phyloP scores from a whole-genome alignment of 164 flowering plant genomes.

The grape (Vitis vinifera) region DNA sequence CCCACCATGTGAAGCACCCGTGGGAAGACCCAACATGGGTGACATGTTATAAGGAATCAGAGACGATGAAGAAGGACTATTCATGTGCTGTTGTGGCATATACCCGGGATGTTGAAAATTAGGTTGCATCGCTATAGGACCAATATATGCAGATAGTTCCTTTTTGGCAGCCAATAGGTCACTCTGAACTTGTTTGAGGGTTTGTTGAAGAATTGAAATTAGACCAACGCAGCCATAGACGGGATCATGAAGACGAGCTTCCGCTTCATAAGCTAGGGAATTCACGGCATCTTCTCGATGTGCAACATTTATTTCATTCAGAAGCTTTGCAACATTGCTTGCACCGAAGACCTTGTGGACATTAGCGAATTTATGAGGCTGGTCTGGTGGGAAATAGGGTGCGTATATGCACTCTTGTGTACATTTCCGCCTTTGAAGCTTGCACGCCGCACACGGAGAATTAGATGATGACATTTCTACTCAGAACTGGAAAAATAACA shows the following conservation, averaged over 20 bases:
- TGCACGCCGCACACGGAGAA: slow-evolving; percentile 61
- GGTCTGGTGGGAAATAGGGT: slow-evolving; percentile 60
- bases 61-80: slow-evolving; percentile 11
- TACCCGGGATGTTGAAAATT: slow-evolving; percentile 11
- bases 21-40: slow-evolving; percentile 27
- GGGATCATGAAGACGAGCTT: slow-evolving; percentile 38
- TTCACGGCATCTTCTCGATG: slow-evolving; percentile 43
- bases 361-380: slow-evolving; percentile 36
- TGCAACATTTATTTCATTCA: slow-evolving; percentile 30
- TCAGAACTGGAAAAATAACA: background rate
- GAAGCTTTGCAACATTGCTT: slow-evolving; percentile 47
- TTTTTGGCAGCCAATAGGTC: slow-evolving; percentile 40
- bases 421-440: slow-evolving; percentile 42
- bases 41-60: slow-evolving; percentile 12
- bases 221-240: slow-evolving; percentile 54
- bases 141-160: slow-evolving; percentile 41
- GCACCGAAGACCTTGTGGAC: slow-evolving; percentile 44
- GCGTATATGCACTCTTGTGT: slow-evolving; percentile 63
- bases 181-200: slow-evolving; percentile 28
- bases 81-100: slow-evolving; percentile 15
- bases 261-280: slow-evolving; percentile 44
- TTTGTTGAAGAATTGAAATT: slow-evolving; percentile 46
- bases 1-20: slow-evolving; percentile 5
- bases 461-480: slow-evolving; percentile 25
- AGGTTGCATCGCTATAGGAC: slow-evolving; percentile 39